Percentiles rank a stretch among this genome's conserved stretches.
These are phyloP conservation scores for Podaxis rugospora DNA, from an alignment of 768 basidiomycete genomes.

Conservation along the genomic window DNA sequence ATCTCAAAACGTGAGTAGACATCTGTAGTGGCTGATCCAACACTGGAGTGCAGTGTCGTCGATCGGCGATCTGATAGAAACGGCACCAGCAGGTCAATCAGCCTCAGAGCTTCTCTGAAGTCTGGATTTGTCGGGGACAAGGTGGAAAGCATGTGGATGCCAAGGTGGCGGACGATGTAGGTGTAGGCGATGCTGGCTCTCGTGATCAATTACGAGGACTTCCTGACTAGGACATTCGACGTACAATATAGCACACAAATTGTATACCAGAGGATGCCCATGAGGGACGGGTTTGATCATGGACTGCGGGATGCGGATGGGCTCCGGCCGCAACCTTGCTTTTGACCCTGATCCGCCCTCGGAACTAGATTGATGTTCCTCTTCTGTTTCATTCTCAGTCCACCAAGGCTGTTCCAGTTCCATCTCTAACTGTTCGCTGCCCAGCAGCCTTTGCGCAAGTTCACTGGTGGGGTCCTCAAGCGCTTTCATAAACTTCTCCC, in stretches of 20 bases:
- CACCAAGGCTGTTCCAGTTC: conserved; percentile 71
- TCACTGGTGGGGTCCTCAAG: conserved; percentile 61
- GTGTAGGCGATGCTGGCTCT: conserved; percentile 59
- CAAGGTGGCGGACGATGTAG: conserved; percentile 59
- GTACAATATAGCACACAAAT: conserved; percentile 64
- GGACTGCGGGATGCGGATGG: conserved; percentile 41
- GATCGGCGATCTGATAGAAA: conserved; percentile 63
- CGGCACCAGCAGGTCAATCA: conserved; percentile 53
- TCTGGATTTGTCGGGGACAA: conserved; percentile 37
- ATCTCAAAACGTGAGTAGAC: conserved; percentile 60
- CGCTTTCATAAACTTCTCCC: conserved; percentile 52
- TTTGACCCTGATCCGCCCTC: background rate
- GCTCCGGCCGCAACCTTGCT: conserved; percentile 27
- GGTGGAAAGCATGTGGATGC: conserved; percentile 51
- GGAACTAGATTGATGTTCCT: background rate
- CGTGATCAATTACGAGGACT: conserved; percentile 1
- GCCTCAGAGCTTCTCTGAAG: conserved; percentile 36
- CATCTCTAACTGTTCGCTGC: conserved; percentile 48
- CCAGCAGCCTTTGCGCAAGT: conserved; percentile 54
- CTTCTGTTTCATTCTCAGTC: conserved; percentile 21
- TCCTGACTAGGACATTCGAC: conserved; percentile 21
- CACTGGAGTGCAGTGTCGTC: conserved; percentile 42
- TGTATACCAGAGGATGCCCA: conserved; percentile 54
- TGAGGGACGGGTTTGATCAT: conserved; percentile 35
- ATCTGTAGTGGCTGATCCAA: conserved; percentile 53